Conservation (phyloP, 1,284 basidiomycete genomes). For the Afroboletus lepidellus region DNA sequence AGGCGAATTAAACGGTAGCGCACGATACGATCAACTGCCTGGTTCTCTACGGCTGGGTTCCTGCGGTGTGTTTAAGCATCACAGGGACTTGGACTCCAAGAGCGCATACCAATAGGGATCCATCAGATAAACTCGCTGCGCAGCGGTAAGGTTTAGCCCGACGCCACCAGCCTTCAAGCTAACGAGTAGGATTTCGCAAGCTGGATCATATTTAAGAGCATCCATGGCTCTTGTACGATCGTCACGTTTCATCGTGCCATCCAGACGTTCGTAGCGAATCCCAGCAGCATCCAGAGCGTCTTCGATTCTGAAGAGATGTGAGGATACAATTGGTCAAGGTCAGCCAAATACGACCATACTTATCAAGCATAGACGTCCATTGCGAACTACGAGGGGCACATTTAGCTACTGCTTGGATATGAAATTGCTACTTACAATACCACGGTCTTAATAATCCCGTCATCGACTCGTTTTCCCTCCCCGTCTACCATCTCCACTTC, state of each 20-base stretch:
- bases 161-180: conserved; percentile 97
- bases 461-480: conserved; percentile 67
- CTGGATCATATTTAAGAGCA: conserved; percentile 79
- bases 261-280: conserved; percentile 87
- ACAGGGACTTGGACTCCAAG: background rate
- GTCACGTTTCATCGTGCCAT: conserved; percentile 96
- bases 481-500: conserved; percentile 76
- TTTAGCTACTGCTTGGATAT: conserved; percentile 19
- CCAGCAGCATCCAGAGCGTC: conserved; percentile 81
- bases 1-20: background rate
- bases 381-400: conserved; percentile 64
- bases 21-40: conserved; percentile 91
- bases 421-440: conserved; percentile 70
- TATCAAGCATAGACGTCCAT: conserved; percentile 95
- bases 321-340: conserved; percentile 9
- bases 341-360: conserved; percentile 45
- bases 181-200: conserved; percentile 90
- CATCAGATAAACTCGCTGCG: conserved; percentile 89
- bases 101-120: conserved; percentile 86
- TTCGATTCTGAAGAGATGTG: conserved; percentile 60
- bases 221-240: conserved; percentile 90
- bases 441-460: conserved; percentile 78
- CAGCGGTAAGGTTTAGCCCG: conserved; percentile 91
- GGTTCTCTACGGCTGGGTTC: conserved; percentile 97
- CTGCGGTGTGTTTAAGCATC: conserved; percentile 39